Evolutionary conservation across 768 basidiomycete genomes (phyloP), one percentile per base, ranked within the genome.

Genomic region (Harrya chromipes): DNA sequence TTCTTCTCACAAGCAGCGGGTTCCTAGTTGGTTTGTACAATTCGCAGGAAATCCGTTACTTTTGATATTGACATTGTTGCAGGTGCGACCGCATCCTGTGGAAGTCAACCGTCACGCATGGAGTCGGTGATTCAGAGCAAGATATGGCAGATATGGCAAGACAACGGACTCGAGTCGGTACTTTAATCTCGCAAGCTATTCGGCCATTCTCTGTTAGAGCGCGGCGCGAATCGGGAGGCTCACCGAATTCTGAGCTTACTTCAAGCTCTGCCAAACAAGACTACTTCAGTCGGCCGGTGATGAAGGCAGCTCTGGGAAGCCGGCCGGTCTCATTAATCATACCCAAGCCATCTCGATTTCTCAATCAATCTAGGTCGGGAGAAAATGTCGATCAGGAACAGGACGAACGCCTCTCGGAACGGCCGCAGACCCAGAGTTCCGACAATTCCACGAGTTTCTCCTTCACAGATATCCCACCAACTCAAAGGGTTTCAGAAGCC

Each of bases 51-150:
- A 40, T 35, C 2, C 11, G 23, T 6, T 33, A 26, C 37, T 23
- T 50, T 49, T 51, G 23, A 63, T 41, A 35, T 12, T 31, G 29
- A 38, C 33, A 29, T 20, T n/a, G 5, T 34, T 50, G 7, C 45
- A 88, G 87, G 87, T 92, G 90, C 60, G 90, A 92, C 63, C 82
- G 90, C 17, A 87, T 92, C 39, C 68, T 92, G 5, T 91, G 83
- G 83, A 92, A 90, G 66, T 77, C 85, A 6, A 90, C 84, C 1
- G 74, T 87, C 21, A 61, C 71, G 26, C 77, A 76, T 14, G 74
- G 74, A 12, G 67, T 70, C 1, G 71, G 75, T 21, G 64, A 70
- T 9, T 75, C 73, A 31, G 70, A 70, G 14, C 72, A 75, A 10
- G 68, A 69, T n/a, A 27, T 63, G 42, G 59, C 62, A 33, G 56